Evolutionary conservation across 192 early-diverging fungal species (phyloP).

Genomic region (Backusella westeae): DNA sequence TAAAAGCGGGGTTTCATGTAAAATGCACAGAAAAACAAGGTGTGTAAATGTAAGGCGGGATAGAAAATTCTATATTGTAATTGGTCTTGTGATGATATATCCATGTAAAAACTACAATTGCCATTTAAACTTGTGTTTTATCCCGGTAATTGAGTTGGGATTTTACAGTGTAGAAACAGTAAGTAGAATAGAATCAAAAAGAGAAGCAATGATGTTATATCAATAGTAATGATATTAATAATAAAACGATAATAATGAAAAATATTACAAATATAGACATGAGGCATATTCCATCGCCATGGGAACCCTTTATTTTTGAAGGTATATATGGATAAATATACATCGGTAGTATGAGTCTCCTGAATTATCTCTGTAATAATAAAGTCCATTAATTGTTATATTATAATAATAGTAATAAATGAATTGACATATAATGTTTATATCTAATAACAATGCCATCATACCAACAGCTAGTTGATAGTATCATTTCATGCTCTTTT

Average conservation of each 20-base stretch:
- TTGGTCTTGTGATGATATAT: neutral
- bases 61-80: neutral
- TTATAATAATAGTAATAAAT: neutral
- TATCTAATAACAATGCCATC: neutral
- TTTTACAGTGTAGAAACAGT: neutral
- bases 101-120: neutral
- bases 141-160: neutral
- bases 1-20: neutral
- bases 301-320: neutral
- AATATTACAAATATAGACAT: neutral
- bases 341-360: neutral
- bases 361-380: neutral
- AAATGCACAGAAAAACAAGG: neutral
- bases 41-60: neutral
- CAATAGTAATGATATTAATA: too few species aligned
- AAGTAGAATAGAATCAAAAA: neutral
- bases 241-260: too few species aligned
- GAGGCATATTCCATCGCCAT: neutral
- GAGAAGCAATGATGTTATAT: neutral
- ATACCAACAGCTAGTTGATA: too few species aligned
- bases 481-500: neutral
- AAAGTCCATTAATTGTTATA: neutral
- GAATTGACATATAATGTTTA: neutral
- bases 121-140: neutral
- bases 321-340: neutral